Conservation (phyloP, 2,329 filamentous ascomycete species). For the Cyphellophora attinorum region DNA sequence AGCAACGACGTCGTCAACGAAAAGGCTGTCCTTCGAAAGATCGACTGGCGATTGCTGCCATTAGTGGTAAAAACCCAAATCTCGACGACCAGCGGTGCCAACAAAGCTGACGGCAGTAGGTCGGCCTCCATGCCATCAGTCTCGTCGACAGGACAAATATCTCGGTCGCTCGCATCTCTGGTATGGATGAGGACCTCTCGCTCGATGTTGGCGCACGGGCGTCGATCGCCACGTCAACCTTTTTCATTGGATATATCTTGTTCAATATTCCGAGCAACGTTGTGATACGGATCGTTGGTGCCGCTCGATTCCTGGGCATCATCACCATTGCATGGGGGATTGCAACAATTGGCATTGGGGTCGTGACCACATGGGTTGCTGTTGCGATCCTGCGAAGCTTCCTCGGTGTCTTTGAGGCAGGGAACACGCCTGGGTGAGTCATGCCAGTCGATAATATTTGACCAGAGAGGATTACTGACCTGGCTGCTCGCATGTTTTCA, state of each 20-base stretch:
- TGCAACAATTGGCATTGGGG: conserved; percentile 26
- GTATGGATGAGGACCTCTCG: conserved; percentile 37
- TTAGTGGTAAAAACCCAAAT: no score
- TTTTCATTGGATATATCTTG: conserved; percentile 10
- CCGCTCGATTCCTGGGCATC: conserved; percentile 3
- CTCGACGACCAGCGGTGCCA: no score
- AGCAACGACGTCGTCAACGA: neutral
- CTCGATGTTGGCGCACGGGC: conserved; percentile 1
- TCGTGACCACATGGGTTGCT: conserved; percentile 17
- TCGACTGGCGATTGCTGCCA: conserved; percentile 33
- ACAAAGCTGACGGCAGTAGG: no score
- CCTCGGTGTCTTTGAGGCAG: conserved; percentile 52
- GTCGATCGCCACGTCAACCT: conserved; percentile 4
- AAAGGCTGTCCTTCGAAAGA: conserved; percentile 26
- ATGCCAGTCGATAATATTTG: no score
- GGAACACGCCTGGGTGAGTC: conserved; percentile 1
- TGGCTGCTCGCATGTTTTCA: conserved; percentile 9
- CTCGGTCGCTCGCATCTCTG: conserved; percentile 43
- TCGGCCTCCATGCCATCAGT: conserved; percentile 32
- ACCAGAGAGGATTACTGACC: no score
- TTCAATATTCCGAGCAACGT: conserved; percentile 28
- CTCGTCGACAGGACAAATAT: conserved; percentile 39
- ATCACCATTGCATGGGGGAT: conserved; percentile 30
- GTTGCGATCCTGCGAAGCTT: conserved; percentile 25
- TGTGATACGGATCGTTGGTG: conserved; percentile 2